Evolutionary conservation across 2,329 filamentous ascomycete species (phyloP), one percentile per base, ranked within the genome.

Genomic region (Rutstroemia sp.): DNA sequence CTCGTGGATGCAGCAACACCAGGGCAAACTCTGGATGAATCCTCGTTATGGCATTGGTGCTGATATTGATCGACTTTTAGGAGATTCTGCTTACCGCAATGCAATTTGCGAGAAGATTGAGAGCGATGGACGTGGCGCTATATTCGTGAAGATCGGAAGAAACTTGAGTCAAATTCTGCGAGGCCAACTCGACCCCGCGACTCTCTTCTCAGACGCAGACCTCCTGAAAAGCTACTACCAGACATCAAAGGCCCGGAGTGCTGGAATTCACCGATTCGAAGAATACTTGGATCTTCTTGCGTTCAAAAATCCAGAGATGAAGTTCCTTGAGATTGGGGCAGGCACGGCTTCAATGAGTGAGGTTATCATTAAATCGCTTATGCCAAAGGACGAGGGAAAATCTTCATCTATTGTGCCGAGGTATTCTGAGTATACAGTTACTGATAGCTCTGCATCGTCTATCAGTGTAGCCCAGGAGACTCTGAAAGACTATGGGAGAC

Each of bases 321-420:
- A 54, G 23, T 57, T 66, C 48, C 61, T 68, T 7, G 63, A 68
- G 46, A 60, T 66, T 46, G 60, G 61, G 5, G 61, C 59, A 42
- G 64, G 63, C 16, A 63, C 62, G 10, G 59, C 58, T 17, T 56
- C 49, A 21, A 53, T 52, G 2, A 62, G 58, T 14, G 23, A 34
- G 3, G 34, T 39, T 1, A 50, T 58, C 1, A 48, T 17, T 60
- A 47, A 17, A 23, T 9, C 44, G 3, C 51, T 62, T 2, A 50
- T 23, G 12, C 47, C 53, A 7, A 17, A 38, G 6, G 51, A n/a
- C 38, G 54, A 53, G 14, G 19, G 44, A 6, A 47, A 23, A 23
- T 23, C 44, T 14, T 51, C 56, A n/a, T 21, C 41, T 17, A 9
- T 51, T 19, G 17, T 41, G 14, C 39, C 51, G 4, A 21, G 44